phyloP scores from a whole-genome alignment of 2,329 filamentous ascomycete species.

The Leptographium lundbergii region DNA sequence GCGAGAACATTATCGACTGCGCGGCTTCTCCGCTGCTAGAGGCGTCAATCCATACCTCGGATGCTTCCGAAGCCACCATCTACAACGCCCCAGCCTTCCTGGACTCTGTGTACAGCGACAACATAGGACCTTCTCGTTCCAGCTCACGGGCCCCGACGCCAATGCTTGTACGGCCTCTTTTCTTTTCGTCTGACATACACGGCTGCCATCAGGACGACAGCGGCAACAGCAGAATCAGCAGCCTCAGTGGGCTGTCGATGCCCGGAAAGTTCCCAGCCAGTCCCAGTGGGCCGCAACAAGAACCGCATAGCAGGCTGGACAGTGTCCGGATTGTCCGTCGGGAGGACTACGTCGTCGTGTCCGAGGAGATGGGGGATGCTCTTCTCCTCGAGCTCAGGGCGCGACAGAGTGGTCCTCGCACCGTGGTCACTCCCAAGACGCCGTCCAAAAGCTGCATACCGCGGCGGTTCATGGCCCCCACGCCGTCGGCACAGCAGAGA shows the following conservation, averaged over 20 bases:
- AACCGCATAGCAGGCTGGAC: constrained; percentile 21
- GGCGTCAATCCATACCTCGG: constrained; percentile 61
- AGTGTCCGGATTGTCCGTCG: constrained; percentile 24
- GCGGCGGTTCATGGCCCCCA: background rate
- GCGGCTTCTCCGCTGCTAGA: constrained; percentile 48
- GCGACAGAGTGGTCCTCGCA: background rate
- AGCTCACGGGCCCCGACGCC: constrained; percentile 57
- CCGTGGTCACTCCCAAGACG: background rate
- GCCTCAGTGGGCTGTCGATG: constrained; percentile 12
- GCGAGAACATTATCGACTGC: constrained; percentile 54
- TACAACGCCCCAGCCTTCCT: constrained; percentile 64
- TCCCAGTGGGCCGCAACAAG: constrained; percentile 5
- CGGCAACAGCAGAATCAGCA: background rate
- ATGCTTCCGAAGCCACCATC: constrained; percentile 70
- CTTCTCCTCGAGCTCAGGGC: background rate
- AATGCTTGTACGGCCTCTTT: constrained; percentile 44
- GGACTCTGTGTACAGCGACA: constrained; percentile 64
- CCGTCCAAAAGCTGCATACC: background rate
- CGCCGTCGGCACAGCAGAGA: background rate
- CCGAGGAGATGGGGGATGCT: constrained; percentile 8
- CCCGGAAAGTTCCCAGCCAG: constrained; percentile 12
- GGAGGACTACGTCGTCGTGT: background rate
- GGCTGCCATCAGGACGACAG: background rate
- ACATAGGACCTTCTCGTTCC: constrained; percentile 39
- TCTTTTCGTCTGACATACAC: constrained; percentile 27